These are phyloP conservation scores for Ophiostoma tasmaniense DNA, from an alignment of 2,329 filamentous ascomycete genomes.

Conservation along the genomic window DNA sequence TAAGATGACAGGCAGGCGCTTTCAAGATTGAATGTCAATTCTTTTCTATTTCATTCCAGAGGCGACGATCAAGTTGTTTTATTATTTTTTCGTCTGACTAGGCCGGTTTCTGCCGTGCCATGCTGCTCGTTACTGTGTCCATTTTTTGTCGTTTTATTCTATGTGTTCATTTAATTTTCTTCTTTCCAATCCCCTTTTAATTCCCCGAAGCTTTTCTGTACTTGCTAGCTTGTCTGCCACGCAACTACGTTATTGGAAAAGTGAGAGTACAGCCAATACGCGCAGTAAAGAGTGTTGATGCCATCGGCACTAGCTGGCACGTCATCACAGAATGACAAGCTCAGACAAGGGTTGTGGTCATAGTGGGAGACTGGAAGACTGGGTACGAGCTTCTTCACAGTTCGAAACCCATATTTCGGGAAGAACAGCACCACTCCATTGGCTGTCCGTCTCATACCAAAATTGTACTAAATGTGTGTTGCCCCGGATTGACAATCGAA, in stretches of 20 bases:
- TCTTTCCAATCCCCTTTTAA: neutral
- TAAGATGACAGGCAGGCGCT: neutral
- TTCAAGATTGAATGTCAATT: neutral
- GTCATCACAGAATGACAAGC: neutral
- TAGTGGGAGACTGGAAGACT: too few species aligned
- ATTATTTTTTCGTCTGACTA: neutral
- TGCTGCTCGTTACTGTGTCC: neutral
- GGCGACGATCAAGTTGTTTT: neutral
- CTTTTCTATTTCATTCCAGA: neutral
- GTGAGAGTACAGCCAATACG: neutral
- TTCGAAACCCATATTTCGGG: neutral
- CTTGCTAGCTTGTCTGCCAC: neutral
- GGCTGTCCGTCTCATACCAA: neutral
- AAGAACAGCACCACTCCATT: neutral
- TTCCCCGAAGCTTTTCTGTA: neutral
- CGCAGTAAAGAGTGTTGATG: neutral
- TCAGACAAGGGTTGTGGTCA: neutral
- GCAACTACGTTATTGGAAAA: neutral
- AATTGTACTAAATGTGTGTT: neutral
- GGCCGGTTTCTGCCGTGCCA: neutral
- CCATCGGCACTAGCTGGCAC: neutral
- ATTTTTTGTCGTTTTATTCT: neutral
- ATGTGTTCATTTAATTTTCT: conserved; percentile 24
- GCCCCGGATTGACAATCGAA: neutral
- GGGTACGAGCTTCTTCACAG: too few species aligned